A percentile compares a stretch with the other conserved stretches of the same genome.
phyloP scores from a whole-genome alignment of 2,329 filamentous ascomycete genomes.

The Fusarium pseudoanthophilum region DNA sequence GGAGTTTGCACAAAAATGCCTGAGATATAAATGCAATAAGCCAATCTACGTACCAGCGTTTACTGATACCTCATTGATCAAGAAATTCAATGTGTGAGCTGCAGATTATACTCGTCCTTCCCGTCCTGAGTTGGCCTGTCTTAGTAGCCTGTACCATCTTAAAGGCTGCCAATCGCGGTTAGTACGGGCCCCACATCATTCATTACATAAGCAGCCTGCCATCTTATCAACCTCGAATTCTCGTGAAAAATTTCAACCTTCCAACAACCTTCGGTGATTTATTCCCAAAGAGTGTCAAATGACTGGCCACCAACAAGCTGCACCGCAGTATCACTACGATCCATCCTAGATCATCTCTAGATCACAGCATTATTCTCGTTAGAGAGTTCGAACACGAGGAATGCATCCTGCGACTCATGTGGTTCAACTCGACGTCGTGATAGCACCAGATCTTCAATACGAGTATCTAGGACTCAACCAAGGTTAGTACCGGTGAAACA shows the following conservation, averaged over 20 bases:
- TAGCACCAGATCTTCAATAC: slow-evolving; percentile 29
- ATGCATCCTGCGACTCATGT: background rate
- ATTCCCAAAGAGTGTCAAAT: background rate
- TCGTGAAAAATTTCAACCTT: slow-evolving; percentile 28
- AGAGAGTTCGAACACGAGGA: slow-evolving; percentile 6
- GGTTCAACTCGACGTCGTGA: slow-evolving; percentile 6
- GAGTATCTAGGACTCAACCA: slow-evolving; percentile 5
- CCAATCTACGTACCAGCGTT: background rate
- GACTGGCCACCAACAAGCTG: background rate
- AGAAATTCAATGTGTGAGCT: background rate
- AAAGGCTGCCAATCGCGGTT: background rate
- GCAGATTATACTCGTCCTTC: background rate
- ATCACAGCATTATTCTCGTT: slow-evolving; percentile 1
- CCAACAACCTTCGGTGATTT: background rate
- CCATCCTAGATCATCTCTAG: background rate
- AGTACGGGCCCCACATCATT: background rate
- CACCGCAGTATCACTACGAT: background rate
- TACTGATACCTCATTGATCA: background rate
- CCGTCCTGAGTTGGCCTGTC: background rate
- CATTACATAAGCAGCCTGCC: slow-evolving; percentile 34
- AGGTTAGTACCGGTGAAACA: slow-evolving; percentile 31
- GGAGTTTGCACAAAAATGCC: background rate
- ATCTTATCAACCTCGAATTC: slow-evolving; percentile 25
- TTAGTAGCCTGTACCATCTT: background rate
- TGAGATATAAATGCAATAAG: background rate